Percentiles rank a stretch among this genome's conserved stretches.
phyloP scores from a whole-genome alignment of 2,329 filamentous ascomycete genomes.

The Fusarium devonianum region DNA sequence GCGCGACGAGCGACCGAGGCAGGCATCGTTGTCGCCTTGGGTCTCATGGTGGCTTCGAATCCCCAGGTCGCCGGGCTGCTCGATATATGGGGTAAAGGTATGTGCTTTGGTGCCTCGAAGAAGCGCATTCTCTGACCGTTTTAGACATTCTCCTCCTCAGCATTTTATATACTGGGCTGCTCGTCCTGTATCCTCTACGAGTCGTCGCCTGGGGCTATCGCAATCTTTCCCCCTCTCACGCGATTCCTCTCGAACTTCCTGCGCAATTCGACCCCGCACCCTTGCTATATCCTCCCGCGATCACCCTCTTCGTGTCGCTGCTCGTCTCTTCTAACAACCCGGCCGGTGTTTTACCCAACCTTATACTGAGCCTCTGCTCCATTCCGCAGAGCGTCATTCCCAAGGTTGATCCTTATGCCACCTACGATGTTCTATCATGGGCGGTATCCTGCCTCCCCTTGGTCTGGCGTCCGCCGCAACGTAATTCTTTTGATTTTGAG shows the following conservation, averaged over 20 bases:
- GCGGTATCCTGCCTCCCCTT: slow-evolving; percentile 75
- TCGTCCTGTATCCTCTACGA: slow-evolving; percentile 66
- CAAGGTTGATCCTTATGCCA: slow-evolving; percentile 61
- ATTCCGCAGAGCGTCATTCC: slow-evolving; percentile 78
- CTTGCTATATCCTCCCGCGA: slow-evolving; percentile 80
- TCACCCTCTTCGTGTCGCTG: slow-evolving; percentile 79
- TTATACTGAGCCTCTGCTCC: slow-evolving; percentile 80
- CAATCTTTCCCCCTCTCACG: slow-evolving; percentile 48
- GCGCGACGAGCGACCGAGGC: slow-evolving; percentile 62
- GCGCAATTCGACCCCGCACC: slow-evolving; percentile 89
- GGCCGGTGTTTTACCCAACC: slow-evolving; percentile 74
- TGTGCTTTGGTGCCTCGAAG: slow-evolving; percentile 4
- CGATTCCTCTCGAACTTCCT: slow-evolving; percentile 64
- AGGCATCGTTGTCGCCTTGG: slow-evolving; percentile 58
- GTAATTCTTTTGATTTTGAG: slow-evolving; percentile 46
- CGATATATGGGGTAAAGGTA: slow-evolving; percentile 59
- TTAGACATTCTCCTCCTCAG: slow-evolving; percentile 54
- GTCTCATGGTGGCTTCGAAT: slow-evolving; percentile 57
- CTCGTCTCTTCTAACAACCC: slow-evolving; percentile 71
- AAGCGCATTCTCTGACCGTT: slow-evolving; percentile 4
- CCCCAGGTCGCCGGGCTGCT: slow-evolving; percentile 55
- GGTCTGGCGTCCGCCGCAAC: slow-evolving; percentile 38
- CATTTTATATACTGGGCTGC: slow-evolving; percentile 50
- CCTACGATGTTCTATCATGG: slow-evolving; percentile 80
- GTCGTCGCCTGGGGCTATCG: slow-evolving; percentile 59